Base-by-base conservation (phyloP, 306 rosid genomes). In the Ammopiptanthus mongolicus region DNA sequence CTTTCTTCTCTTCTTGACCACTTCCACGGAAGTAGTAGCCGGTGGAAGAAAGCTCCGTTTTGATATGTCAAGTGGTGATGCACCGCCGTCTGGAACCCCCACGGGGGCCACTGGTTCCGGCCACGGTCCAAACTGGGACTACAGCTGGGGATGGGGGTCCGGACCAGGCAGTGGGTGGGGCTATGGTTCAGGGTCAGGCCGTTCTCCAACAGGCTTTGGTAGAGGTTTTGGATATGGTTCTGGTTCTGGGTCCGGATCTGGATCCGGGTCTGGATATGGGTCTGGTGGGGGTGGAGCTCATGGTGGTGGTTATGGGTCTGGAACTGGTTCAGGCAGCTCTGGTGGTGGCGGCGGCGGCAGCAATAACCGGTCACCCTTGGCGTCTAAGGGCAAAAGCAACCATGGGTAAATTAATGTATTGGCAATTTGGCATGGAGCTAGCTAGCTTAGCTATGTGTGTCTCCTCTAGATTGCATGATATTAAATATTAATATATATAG, bases 101-200 rank as follows among this genome's bases (percentile, higher is more conserved):
- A 82, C 59, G 0, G 93, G 97, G 3, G 91, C 62, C 0, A 77
- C 77, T 1, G 97, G 98, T 15, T 85, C 97, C 0, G 97, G 84
- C 10, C 96, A 84, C 19, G 96, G 93, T 2, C 82, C 97, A 0
- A 87, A 87, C 14, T 90, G 96, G 92, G 91, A 84, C 58, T 92
- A 91, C 42, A 78, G 59, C 6, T 95, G 99, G 99, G 97, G 93
- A 1, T 95, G 99, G 99, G 87, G 97, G 0, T 80, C 97, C 0
- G 72, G 75, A 25, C 97, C 97, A 0, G 87, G 91, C 3, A 57
- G 86, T 0, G 99, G 99, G 0, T 95, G 80, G 80, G 99, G 99
- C 0, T 95, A 76, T 8, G 99, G 98, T 0, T 90, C 92, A 0
- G 99, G 99, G 0, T 92, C 96, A 0, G 97, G 96, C 0, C 83